phyloP scores from a whole-genome alignment of 495 filamentous ascomycete genomes.

The Rhypophila decipiens region DNA sequence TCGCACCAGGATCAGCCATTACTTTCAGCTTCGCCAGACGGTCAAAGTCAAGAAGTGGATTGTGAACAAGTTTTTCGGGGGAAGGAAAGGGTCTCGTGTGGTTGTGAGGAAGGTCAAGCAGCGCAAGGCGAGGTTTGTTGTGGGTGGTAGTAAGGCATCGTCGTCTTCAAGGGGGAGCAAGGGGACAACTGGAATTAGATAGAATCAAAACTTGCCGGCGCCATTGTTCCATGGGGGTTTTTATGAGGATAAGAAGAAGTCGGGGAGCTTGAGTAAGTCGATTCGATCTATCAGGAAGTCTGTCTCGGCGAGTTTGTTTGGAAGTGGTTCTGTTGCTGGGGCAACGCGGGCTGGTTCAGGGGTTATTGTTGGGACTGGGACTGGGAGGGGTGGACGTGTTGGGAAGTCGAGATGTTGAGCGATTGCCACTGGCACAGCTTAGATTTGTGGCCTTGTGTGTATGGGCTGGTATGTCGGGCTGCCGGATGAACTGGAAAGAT shows the following conservation, averaged over 20 bases:
- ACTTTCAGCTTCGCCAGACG: neutral
- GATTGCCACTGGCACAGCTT: too few species aligned
- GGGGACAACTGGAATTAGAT: neutral
- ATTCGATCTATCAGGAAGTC: neutral
- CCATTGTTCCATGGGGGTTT: neutral
- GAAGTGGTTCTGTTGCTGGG: neutral
- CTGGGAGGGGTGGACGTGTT: too few species aligned
- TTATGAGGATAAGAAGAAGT: neutral
- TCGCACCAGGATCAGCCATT: neutral
- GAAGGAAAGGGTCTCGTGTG: conserved; percentile 14
- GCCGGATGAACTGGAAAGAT: too few species aligned
- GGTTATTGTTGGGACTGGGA: neutral
- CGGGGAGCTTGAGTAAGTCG: neutral
- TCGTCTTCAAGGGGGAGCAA: neutral
- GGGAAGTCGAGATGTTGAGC: too few species aligned
- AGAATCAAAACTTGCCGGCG: neutral
- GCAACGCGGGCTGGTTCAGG: neutral
- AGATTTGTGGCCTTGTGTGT: too few species aligned
- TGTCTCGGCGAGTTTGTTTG: neutral
- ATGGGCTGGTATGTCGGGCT: too few species aligned
- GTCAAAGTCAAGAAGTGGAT: conserved; percentile 21
- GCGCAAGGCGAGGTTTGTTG: neutral
- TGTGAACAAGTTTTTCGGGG: conserved; percentile 11
- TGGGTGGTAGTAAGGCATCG: neutral
- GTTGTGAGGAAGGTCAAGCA: conserved; percentile 9